A percentile compares a stretch with the other conserved stretches of the same genome.
Conservation (phyloP, 140 eudicot genomes). For the Cichorium intybus region DNA sequence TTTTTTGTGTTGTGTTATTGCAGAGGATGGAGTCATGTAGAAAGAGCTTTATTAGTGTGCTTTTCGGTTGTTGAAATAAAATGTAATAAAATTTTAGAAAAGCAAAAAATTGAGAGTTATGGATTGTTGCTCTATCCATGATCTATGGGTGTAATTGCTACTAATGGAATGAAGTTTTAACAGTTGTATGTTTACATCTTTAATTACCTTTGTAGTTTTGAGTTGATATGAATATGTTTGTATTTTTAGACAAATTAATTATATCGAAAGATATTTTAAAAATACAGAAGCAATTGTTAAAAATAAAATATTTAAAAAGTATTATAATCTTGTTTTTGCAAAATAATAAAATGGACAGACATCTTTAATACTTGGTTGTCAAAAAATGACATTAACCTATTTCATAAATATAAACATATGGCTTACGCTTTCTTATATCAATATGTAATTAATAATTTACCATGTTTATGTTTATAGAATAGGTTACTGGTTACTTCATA, state of each 20-base stretch:
- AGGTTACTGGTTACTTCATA: too few relatives aligned
- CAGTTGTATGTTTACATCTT: not conserved
- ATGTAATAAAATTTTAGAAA: constrained; percentile 2
- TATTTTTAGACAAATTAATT: not conserved
- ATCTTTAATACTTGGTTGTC: too few relatives aligned
- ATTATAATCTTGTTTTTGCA: too few relatives aligned
- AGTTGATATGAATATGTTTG: not conserved
- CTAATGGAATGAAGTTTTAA: constrained; percentile 22
- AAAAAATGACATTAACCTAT: too few relatives aligned
- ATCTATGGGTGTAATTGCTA: constrained; percentile 21
- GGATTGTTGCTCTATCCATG: constrained; percentile 8
- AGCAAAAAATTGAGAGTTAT: not conserved
- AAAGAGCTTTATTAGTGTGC: constrained; percentile 22
- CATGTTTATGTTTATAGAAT: too few relatives aligned
- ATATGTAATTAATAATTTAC: too few relatives aligned
- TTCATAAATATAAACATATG: too few relatives aligned
- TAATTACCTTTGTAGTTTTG: not conserved
- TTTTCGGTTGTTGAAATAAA: constrained; percentile 23
- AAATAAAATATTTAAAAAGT: too few relatives aligned
- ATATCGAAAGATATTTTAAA: not conserved
- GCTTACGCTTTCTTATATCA: too few relatives aligned
- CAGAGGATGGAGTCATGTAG: constrained; percentile 28
- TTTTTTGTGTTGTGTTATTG: constrained; percentile 4
- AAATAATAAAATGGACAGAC: too few relatives aligned
- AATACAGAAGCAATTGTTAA: too few relatives aligned